phyloP scores from a whole-genome alignment of 2,329 filamentous ascomycete genomes.

The Colletotrichum caudatum region DNA sequence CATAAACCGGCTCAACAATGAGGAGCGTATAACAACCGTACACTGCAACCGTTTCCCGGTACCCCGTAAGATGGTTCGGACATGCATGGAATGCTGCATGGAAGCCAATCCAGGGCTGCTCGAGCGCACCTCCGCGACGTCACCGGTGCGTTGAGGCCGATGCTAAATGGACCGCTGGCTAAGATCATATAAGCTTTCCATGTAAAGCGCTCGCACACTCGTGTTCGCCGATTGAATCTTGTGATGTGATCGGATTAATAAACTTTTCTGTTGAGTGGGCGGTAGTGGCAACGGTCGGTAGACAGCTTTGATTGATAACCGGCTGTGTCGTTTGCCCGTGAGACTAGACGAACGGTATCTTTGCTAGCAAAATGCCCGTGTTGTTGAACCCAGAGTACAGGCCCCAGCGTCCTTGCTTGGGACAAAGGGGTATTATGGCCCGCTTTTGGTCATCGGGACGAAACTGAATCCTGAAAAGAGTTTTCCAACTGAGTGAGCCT shows the following conservation, averaged over 20 bases:
- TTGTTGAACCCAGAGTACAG: not conserved
- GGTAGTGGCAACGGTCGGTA: not conserved
- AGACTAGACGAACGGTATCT: conserved; percentile 30
- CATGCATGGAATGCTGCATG: conserved; percentile 27
- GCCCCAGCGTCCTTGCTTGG: conserved; percentile 27
- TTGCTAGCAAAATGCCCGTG: conserved; percentile 8
- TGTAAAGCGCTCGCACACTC: conserved; percentile 16
- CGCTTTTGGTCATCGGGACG: conserved; percentile 5
- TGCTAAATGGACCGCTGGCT: not conserved
- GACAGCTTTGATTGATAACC: conserved; percentile 8
- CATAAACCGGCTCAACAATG: not conserved
- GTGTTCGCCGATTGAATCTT: conserved; percentile 12
- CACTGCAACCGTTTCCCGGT: conserved; percentile 13
- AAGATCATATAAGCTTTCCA: not conserved
- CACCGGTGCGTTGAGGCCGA: not conserved
- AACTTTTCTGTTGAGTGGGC: not conserved
- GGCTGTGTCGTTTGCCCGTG: not conserved
- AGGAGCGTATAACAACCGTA: not conserved
- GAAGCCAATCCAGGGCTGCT: conserved; percentile 4
- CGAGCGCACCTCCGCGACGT: conserved; percentile 8
- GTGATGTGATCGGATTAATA: not conserved
- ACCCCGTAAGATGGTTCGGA: conserved; percentile 2
- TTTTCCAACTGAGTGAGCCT: conserved; percentile 8
- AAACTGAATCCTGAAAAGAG: conserved; percentile 7
- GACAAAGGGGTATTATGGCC: not conserved